Conservation (phyloP, 192 early-diverging fungal genomes). For the Coemansia furcata region DNA sequence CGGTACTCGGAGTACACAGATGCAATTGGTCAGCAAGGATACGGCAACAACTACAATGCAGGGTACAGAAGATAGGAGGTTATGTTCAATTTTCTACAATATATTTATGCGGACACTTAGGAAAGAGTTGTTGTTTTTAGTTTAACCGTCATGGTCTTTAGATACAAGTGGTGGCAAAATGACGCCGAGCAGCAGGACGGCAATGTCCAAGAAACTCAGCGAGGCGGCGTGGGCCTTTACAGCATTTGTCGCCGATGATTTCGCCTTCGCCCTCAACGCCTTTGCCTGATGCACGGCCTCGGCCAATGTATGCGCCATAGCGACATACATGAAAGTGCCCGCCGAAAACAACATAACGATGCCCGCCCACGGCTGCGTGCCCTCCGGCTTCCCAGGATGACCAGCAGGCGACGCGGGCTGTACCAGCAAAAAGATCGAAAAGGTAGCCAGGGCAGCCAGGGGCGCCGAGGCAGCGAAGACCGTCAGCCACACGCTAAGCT, state of each 20-base stretch:
- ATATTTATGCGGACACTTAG: neutral
- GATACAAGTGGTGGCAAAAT: slow-evolving; percentile 53
- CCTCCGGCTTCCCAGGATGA: slow-evolving; percentile 28
- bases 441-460: slow-evolving; percentile 67
- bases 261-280: slow-evolving; percentile 16
- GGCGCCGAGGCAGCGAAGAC: slow-evolving; percentile 86
- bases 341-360: slow-evolving; percentile 82
- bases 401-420: neutral
- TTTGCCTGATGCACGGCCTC: slow-evolving; percentile 58
- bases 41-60: neutral
- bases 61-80: neutral
- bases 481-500: slow-evolving; percentile 71
- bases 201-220: slow-evolving; percentile 46
- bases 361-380: slow-evolving; percentile 76
- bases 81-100: neutral
- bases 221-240: slow-evolving; percentile 3
- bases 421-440: slow-evolving; percentile 25
- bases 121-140: neutral
- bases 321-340: slow-evolving; percentile 88
- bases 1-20: slow-evolving; percentile 1
- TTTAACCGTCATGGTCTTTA: slow-evolving; percentile 40
- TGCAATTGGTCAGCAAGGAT: neutral
- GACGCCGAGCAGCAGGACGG: slow-evolving; percentile 54
- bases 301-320: slow-evolving; percentile 77
- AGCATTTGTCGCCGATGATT: slow-evolving; percentile 10